Evolutionary conservation across 2,329 filamentous ascomycete species (phyloP), one percentile per base, ranked within the genome.

Genomic region (Ramichloridium luteum): DNA sequence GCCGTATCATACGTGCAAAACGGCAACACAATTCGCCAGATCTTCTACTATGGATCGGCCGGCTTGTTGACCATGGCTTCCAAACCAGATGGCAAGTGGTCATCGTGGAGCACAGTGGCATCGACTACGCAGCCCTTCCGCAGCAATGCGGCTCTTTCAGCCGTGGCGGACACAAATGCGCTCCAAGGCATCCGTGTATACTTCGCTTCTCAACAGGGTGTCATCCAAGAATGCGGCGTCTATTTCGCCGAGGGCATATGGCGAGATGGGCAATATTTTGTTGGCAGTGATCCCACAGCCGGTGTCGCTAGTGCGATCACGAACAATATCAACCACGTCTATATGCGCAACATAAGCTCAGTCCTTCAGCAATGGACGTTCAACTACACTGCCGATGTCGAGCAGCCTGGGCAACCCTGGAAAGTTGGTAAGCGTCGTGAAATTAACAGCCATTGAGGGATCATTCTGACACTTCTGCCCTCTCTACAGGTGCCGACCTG

Each of bases 141-240:
- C n/a, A n/a, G n/a, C n/a, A n/a, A n/a, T n/a, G n/a, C 15, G 14
- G 30, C 31, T 28, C 14, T 27, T 11, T 18, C 29, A 22, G 23
- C 27, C 8, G 22, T 13, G 26, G 30, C 30, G 13, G 23, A 31
- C 23, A 34, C 34, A 11, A 35, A 31, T 12, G 30, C 33, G 3
- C 29, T 43, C 10, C 32, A 40, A 22, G 41, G 39, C 4, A 36
- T 42, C 22, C 32, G 41, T 6, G 35, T 44, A 6, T 44, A 42
- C 35, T 40, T 38, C 16, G 39, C 36, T 8, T 25, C 17, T 6
- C n/a, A n/a, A 10, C n/a, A 13, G 5, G 37, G 35, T 13, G 27
- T 25, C 29, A 35, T 42, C 30, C 32, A 37, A 32, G 37, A 39
- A 28, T 31, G 31, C 28, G 32, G 35, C 25, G 38, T 27, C n/a